Percentiles rank a stretch among this genome's conserved stretches.
These are phyloP conservation scores for Quercus dentata DNA, from an alignment of 306 rosid species.

Conservation along the genomic window DNA sequence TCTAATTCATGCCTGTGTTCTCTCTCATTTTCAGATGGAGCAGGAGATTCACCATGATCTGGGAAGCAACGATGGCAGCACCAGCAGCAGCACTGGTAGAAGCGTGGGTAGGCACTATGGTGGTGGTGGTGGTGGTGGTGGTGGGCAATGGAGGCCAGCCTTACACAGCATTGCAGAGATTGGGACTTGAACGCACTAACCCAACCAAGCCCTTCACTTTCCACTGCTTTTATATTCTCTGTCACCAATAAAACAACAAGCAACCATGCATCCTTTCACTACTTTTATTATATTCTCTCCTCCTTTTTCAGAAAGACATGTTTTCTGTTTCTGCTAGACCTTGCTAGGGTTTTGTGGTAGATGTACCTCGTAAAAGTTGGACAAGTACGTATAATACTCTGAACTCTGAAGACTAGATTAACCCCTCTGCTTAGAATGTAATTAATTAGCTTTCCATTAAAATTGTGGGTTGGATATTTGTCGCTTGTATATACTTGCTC, in stretches of 20 bases:
- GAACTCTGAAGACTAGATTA: constrained; percentile 5
- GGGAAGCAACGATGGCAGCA: constrained; percentile 34
- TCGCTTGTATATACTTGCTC: no score
- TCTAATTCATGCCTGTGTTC: constrained; percentile 1
- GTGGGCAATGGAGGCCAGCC: constrained; percentile 87
- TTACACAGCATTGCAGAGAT: constrained; percentile 90
- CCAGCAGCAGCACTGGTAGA: constrained; percentile 30
- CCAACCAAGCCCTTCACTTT: background rate
- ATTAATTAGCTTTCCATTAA: background rate
- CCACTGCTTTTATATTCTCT: background rate
- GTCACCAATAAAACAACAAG: constrained; percentile 20
- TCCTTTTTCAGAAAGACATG: background rate
- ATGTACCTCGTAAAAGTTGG: background rate
- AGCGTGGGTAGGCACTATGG: constrained; percentile 51
- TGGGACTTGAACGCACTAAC: constrained; percentile 53
- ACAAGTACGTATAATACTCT: constrained; percentile 1
- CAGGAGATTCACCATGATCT: constrained; percentile 34
- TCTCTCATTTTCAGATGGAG: constrained; percentile 36
- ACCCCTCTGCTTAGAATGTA: constrained; percentile 1
- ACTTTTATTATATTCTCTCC: constrained; percentile 9
- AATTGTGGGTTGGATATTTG: background rate
- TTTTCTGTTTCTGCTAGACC: background rate
- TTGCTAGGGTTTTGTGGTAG: constrained; percentile 20
- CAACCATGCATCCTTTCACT: constrained; percentile 8
- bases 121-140: constrained; percentile 36